Percentiles rank a stretch among this genome's conserved stretches.
phyloP scores from a whole-genome alignment of 805 yeast genomes.

The Scheffersomyces spartinae region DNA sequence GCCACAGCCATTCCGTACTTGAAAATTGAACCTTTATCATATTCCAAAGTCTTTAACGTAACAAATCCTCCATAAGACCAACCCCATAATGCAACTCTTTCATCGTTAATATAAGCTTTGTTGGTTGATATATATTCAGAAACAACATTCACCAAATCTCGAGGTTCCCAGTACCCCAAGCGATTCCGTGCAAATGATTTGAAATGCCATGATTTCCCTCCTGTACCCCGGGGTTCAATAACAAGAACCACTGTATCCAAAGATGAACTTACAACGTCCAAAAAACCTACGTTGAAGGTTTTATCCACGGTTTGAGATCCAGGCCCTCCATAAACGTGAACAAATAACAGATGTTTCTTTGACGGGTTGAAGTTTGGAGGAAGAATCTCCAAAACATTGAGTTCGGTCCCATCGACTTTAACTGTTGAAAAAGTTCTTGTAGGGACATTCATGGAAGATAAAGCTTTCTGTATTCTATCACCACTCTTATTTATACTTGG shows the following conservation, averaged over 20 bases:
- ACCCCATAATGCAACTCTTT: slow-evolving; percentile 67
- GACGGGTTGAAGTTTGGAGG: slow-evolving; percentile 44
- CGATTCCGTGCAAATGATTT: slow-evolving; percentile 42
- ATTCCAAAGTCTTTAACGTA: slow-evolving; percentile 62
- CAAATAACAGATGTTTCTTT: slow-evolving; percentile 50
- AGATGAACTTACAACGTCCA: slow-evolving; percentile 45
- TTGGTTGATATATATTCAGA: slow-evolving; percentile 35
- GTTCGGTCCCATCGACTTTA: slow-evolving; percentile 12
- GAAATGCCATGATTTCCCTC: slow-evolving; percentile 64
- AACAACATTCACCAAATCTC: slow-evolving; percentile 47
- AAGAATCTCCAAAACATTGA: slow-evolving; percentile 49
- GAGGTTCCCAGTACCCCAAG: slow-evolving; percentile 69
- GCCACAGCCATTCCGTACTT: slow-evolving; percentile 76
- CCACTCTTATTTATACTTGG: no score
- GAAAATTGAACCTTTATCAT: slow-evolving; percentile 49
- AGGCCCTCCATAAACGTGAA: slow-evolving; percentile 72
- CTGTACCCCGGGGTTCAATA: slow-evolving; percentile 77
- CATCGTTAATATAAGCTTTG: slow-evolving; percentile 35
- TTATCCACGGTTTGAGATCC: slow-evolving; percentile 53
- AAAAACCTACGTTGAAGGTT: slow-evolving; percentile 39
- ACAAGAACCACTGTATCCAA: slow-evolving; percentile 50
- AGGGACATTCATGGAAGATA: no score
- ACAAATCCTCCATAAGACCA: slow-evolving; percentile 84
- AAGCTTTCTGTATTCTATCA: no score
- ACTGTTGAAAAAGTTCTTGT: no score